Conservation (phyloP, 805 yeast genomes). For the Yamadazyma philogaea region DNA sequence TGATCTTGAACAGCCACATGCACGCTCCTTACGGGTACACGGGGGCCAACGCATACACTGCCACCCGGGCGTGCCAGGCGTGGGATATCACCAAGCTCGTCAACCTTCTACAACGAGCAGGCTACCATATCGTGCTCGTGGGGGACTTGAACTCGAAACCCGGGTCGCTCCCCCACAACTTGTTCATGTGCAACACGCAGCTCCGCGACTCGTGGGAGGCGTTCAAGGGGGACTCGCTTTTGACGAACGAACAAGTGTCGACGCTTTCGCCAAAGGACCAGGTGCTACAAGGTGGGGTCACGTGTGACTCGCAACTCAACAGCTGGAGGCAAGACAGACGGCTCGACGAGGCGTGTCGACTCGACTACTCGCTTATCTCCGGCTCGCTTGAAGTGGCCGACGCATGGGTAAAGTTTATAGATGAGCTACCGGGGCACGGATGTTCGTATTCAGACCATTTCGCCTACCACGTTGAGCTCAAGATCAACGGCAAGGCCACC, state of each 20-base stretch:
- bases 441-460: conserved; percentile 91
- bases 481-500: conserved; percentile 14
- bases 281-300: conserved; percentile 70
- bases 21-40: conserved; percentile 81
- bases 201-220: conserved; percentile 82
- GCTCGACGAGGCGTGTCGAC: conserved; percentile 73
- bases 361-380: conserved; percentile 87
- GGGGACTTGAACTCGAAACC: conserved; percentile 94
- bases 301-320: conserved; percentile 84
- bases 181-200: conserved; percentile 67
- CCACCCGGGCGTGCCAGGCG: conserved; percentile 92
- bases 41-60: conserved; percentile 87
- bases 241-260: conserved; percentile 19
- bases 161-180: conserved; percentile 73
- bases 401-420: conserved; percentile 77
- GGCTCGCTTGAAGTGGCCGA: conserved; percentile 48
- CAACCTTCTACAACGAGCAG: conserved; percentile 59
- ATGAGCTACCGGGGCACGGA: conserved; percentile 49
- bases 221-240: conserved; percentile 30
- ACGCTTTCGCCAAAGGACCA: conserved; percentile 46
- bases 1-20: conserved; percentile 88
- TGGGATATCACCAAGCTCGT: conserved; percentile 86
- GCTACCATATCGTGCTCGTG: conserved; percentile 82
- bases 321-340: conserved; percentile 70
- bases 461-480: conserved; percentile 54